Base-by-base conservation (phyloP, 2,329 filamentous ascomycete genomes). In the Colletotrichum karsti region DNA sequence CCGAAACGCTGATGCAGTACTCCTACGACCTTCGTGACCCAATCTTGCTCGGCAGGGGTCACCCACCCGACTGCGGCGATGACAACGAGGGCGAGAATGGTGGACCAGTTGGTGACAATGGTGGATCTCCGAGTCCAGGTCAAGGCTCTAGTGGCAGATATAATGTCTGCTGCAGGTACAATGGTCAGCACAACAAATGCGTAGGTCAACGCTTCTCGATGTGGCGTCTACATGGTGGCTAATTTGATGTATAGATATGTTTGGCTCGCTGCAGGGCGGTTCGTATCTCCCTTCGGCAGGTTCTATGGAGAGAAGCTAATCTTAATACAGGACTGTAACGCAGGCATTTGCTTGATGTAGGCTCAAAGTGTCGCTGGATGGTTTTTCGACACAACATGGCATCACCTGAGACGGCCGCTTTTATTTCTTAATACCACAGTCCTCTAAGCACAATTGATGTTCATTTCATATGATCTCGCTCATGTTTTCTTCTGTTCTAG, bases 81-180 rank as follows among this genome's bases (percentile, higher is more conserved):
- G 33, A 35, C 33, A 35, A 35, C 33, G 33, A 35, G 33, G 33
- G 33, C 33, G 33, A 35, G 33, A 35, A 35, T 15, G 33, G 33
- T 35, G 33, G 33, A 12, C 33, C 33, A 35, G 4, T 35, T 35
- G 33, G 33, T 35, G 26, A 51, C 26, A 51, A 51, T 1, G 46
- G 46, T 10, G 46, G 46, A 8, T 51, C 46, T 51, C 46, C 46
- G 0, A 51, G 46, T 28, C 46, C 46, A 2, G 46, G 46, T 13
- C 46, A 51, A 2, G 46, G 46, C 18, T 51, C 46, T 3, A 51
- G 46, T 51, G 46, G 46, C 2, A 51, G 46, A 33, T 51, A 51
- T 15, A 51, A 51, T 15, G 46, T 51, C 15, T 51, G 46, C n/a
- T 51, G 46, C 30, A 26, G 46, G n/a, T 51, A 33, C 46, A 51